Conservation (phyloP, 371 early-diverging fungal genomes). For the Mucor indicus region DNA sequence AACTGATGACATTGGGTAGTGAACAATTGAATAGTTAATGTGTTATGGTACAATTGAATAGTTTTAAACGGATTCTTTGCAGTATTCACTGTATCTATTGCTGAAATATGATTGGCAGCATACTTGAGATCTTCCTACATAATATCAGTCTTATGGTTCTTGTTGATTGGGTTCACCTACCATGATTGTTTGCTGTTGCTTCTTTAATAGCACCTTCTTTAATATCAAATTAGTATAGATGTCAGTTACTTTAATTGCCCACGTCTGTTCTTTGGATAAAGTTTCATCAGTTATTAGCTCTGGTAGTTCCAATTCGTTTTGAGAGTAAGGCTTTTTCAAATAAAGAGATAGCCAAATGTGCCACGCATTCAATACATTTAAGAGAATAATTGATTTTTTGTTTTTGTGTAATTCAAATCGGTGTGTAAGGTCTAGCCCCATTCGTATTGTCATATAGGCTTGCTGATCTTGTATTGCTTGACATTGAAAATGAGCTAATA, state of each 20-base stretch:
- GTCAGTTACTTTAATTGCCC: constrained; percentile 15
- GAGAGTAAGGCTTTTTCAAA: constrained; percentile 10
- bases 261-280: constrained; percentile 1
- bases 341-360: constrained; percentile 20
- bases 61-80: too few species aligned
- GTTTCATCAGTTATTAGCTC: not conserved
- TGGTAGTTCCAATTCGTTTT: not conserved
- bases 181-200: too few species aligned
- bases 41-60: too few species aligned
- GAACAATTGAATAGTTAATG: too few species aligned
- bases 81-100: too few species aligned
- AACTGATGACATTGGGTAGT: too few species aligned
- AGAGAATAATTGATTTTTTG: not conserved
- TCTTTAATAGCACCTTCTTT: too few species aligned
- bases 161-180: too few species aligned
- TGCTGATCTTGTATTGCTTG: constrained; percentile 28
- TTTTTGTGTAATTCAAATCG: not conserved
- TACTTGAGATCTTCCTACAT: too few species aligned
- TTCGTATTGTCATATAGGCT: constrained; percentile 21
- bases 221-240: too few species aligned
- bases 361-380: constrained; percentile 15
- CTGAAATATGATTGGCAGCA: too few species aligned
- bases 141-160: too few species aligned
- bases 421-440: constrained; percentile 6
- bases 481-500: constrained; percentile 40